These are phyloP conservation scores for Centaurea solstitialis DNA, from an alignment of 129 eudicot species.

Conservation along the genomic window DNA sequence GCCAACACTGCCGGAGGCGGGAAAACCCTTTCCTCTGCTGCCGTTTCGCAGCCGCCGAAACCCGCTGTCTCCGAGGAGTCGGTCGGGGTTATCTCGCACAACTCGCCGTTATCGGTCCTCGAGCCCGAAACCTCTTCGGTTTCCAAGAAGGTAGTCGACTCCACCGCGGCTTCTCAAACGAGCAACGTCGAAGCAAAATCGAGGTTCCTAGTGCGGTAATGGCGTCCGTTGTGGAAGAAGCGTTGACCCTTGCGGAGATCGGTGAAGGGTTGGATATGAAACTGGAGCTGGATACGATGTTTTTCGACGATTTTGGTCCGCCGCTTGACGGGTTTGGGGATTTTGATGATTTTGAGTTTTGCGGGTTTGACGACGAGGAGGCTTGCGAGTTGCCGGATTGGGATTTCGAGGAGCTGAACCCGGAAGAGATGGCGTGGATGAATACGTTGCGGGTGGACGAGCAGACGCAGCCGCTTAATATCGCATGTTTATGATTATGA, in stretches of 20 bases:
- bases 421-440: slow-evolving; percentile 65
- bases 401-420: slow-evolving; percentile 64
- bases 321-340: slow-evolving; percentile 48
- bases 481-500: slow-evolving; percentile 65
- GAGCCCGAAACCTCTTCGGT: slow-evolving; percentile 32
- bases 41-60: slow-evolving; percentile 20
- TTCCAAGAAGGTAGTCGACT: neutral
- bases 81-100: slow-evolving; percentile 42
- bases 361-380: slow-evolving; percentile 50
- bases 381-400: slow-evolving; percentile 56
- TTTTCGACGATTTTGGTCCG: slow-evolving; percentile 30
- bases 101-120: slow-evolving; percentile 41
- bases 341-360: slow-evolving; percentile 58
- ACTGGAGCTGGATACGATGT: slow-evolving; percentile 45
- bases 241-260: slow-evolving; percentile 11
- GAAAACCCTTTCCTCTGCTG: neutral
- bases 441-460: slow-evolving; percentile 45
- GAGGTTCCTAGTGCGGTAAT: neutral
- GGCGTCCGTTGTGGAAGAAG: slow-evolving; percentile 19
- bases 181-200: neutral
- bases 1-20: neutral
- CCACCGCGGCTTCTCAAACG: slow-evolving; percentile 5
- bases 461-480: slow-evolving; percentile 45
- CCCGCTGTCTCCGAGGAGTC: slow-evolving; percentile 53
- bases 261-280: slow-evolving; percentile 41